These are phyloP conservation scores for Apostasia ramifera DNA, from an alignment of 106 monocot species.

Conservation along the genomic window DNA sequence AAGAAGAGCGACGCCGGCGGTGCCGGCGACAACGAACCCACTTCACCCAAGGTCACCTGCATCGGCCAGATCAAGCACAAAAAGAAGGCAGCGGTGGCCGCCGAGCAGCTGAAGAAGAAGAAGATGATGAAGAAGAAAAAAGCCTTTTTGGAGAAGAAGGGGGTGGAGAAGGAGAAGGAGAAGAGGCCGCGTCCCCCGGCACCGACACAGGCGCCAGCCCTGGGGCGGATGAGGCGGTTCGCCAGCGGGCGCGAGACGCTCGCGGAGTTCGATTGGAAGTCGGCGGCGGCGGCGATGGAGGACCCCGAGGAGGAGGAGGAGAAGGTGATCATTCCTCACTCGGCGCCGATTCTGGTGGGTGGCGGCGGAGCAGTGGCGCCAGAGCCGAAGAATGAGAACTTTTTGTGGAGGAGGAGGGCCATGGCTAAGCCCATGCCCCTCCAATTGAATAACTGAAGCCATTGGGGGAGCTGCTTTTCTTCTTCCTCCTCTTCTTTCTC, in stretches of 20 bases:
- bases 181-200: not conserved
- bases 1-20: not conserved
- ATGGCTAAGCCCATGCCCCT: not conserved
- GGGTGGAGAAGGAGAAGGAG: not conserved
- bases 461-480: no score
- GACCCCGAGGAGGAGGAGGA: slow-evolving; percentile 13
- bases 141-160: not conserved
- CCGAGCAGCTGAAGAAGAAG: not conserved
- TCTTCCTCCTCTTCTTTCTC: no score
- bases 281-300: slow-evolving; percentile 3
- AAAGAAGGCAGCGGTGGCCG: not conserved
- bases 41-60: slow-evolving; percentile 17
- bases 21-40: not conserved
- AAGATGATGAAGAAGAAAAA: not conserved
- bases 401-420: slow-evolving; percentile 62
- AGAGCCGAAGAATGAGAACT: slow-evolving; percentile 45
- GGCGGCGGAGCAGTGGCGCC: slow-evolving; percentile 3
- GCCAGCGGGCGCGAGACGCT: slow-evolving; percentile 37
- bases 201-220: slow-evolving; percentile 13
- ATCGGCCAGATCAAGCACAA: slow-evolving; percentile 15
- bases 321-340: slow-evolving; percentile 17
- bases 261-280: slow-evolving; percentile 49
- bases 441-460: not conserved
- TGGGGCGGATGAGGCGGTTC: slow-evolving; percentile 52
- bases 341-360: slow-evolving; percentile 29